These are phyloP conservation scores for Hippophae gyantsensis DNA, from an alignment of 306 rosid genomes.

Conservation along the genomic window DNA sequence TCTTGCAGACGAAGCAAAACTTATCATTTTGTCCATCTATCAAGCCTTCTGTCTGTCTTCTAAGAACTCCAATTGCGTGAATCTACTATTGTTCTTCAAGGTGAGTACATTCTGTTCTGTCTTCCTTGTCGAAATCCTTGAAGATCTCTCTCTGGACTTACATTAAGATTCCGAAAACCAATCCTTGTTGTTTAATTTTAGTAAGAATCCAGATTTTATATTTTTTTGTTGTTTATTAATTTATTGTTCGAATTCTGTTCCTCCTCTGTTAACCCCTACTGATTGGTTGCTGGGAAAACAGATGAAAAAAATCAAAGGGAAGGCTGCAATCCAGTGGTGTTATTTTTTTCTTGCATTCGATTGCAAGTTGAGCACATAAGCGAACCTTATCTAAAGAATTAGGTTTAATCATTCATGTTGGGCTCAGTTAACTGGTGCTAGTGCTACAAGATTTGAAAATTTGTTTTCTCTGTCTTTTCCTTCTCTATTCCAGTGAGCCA, in stretches of 20 bases:
- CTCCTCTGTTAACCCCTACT: not conserved
- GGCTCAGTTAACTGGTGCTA: not conserved
- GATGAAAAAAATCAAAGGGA: not conserved
- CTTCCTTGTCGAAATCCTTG: too few species aligned
- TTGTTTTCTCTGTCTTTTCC: not conserved
- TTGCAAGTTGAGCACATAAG: not conserved
- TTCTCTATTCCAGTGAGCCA: not conserved
- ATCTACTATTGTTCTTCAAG: too few species aligned
- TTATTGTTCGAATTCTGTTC: not conserved
- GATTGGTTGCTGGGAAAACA: constrained; percentile 9
- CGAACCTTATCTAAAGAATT: not conserved
- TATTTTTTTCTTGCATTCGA: not conserved
- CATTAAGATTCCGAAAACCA: too few species aligned
- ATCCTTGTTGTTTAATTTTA: too few species aligned
- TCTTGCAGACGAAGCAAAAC: constrained; percentile 20
- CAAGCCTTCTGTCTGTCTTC: not conserved
- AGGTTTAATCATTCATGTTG: not conserved
- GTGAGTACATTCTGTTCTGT: too few species aligned
- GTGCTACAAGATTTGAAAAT: not conserved
- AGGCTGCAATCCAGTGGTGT: too few species aligned
- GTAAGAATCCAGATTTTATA: not conserved
- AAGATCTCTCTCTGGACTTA: too few species aligned
- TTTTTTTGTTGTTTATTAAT: too few species aligned
- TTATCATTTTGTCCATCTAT: not conserved
- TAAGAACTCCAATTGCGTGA: too few species aligned